These are phyloP conservation scores for Pleurotus citrinopileatus DNA, from an alignment of 768 basidiomycete species.

Conservation along the genomic window DNA sequence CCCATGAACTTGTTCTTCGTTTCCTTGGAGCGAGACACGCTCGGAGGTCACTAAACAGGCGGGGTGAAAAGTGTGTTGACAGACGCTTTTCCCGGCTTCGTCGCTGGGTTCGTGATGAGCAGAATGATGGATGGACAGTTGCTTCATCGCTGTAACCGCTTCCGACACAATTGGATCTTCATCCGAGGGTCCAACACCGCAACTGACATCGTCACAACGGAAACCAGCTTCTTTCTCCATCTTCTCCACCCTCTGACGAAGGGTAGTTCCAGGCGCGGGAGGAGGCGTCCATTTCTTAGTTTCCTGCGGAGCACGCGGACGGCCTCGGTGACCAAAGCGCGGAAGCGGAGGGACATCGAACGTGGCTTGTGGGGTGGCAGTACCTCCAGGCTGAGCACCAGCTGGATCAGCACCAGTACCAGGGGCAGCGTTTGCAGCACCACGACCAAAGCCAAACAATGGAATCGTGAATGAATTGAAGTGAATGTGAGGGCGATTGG, in stretches of 20 bases:
- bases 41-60: slow-evolving; percentile 70
- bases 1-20: slow-evolving; percentile 36
- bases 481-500: no score
- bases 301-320: slow-evolving; percentile 13
- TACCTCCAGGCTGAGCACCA: slow-evolving; percentile 2
- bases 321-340: no score
- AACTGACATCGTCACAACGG: slow-evolving; percentile 70
- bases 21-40: slow-evolving; percentile 62
- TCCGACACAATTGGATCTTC: slow-evolving; percentile 54
- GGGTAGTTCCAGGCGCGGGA: slow-evolving; percentile 61
- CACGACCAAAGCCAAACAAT: no score
- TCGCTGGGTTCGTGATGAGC: slow-evolving; percentile 16
- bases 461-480: no score
- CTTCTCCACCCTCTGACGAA: slow-evolving; percentile 72
- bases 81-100: slow-evolving; percentile 31
- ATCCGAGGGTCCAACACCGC: slow-evolving; percentile 73
- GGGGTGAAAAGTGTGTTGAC: slow-evolving; percentile 69
- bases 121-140: slow-evolving; percentile 33
- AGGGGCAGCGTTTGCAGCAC: neutral
- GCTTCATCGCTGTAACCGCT: slow-evolving; percentile 26
- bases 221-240: slow-evolving; percentile 70
- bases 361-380: no score
- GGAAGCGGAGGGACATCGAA: slow-evolving; percentile 7
- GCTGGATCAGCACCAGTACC: slow-evolving; percentile 1
- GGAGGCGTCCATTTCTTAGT: slow-evolving; percentile 58